Evolutionary conservation across 352 stramenopile genomes (phyloP).

Genomic region (Plasmopara viticola): DNA sequence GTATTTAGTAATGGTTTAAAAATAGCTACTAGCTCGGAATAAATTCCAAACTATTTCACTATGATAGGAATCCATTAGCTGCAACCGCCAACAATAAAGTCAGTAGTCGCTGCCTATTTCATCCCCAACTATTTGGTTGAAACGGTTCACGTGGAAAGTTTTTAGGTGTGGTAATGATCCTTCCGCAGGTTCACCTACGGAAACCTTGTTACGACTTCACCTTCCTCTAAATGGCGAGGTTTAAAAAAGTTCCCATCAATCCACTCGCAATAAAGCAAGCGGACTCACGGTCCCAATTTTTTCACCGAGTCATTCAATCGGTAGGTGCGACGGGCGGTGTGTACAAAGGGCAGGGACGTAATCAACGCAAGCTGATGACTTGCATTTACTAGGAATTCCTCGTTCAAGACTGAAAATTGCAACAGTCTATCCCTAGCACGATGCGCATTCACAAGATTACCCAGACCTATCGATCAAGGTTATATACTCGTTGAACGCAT

Average conservation of each 20-base stretch:
- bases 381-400: conserved; percentile 16
- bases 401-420: conserved; percentile 9
- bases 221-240: conserved; percentile 17
- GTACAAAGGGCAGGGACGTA: conserved; percentile 18
- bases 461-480: no score
- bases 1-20: conserved; percentile 33
- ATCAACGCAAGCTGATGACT: conserved; percentile 18
- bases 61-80: background rate
- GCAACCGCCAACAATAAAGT: no score
- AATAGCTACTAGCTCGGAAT: conserved; percentile 4
- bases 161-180: conserved; percentile 24
- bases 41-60: conserved; percentile 3
- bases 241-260: conserved; percentile 12
- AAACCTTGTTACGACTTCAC: conserved; percentile 19
- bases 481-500: conserved; percentile 9
- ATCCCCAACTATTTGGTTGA: no score
- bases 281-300: conserved; percentile 19
- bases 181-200: conserved; percentile 21
- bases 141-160: no score
- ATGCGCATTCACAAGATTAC: conserved; percentile 11
- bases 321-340: conserved; percentile 16
- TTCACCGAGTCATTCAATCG: conserved; percentile 22
- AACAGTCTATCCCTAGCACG: background rate
- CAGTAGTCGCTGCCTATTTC: no score
- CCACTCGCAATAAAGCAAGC: conserved; percentile 18